These are phyloP conservation scores for Xerocomus brunneocitrinus DNA, from an alignment of 768 basidiomycete genomes.

Conservation along the genomic window DNA sequence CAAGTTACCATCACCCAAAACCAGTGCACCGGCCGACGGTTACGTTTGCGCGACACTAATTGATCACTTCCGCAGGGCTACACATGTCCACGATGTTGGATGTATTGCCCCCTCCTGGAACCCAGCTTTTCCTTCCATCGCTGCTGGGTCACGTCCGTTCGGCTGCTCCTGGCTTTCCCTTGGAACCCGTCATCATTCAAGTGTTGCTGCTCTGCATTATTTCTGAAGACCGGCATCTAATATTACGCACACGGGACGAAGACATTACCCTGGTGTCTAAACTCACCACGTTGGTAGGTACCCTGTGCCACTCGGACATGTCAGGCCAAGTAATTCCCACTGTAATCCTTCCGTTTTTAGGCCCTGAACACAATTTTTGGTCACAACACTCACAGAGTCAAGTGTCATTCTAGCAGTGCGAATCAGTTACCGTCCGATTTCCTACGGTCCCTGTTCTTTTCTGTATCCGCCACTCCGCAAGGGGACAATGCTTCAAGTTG, in stretches of 20 bases:
- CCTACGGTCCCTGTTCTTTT: constrained; percentile 37
- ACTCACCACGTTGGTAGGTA: constrained; percentile 50
- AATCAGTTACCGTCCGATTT: constrained; percentile 25
- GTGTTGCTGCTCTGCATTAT: constrained; percentile 63
- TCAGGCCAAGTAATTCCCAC: constrained; percentile 3
- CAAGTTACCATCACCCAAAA: constrained; percentile 23
- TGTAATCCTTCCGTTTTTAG: constrained; percentile 33
- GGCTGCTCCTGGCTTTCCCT: constrained; percentile 44
- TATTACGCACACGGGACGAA: constrained; percentile 61
- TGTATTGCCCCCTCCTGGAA: constrained; percentile 32
- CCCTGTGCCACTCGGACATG: background rate
- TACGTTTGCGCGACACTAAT: background rate
- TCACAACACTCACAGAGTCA: constrained; percentile 52
- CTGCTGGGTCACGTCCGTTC: constrained; percentile 44
- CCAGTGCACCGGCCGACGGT: constrained; percentile 17
- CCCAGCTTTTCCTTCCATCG: constrained; percentile 45
- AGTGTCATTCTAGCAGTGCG: constrained; percentile 33
- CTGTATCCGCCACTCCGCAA: constrained; percentile 18
- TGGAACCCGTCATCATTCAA: constrained; percentile 62
- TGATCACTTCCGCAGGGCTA: too few species aligned
- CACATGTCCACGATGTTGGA: background rate
- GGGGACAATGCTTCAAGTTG: constrained; percentile 10
- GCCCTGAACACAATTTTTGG: constrained; percentile 59
- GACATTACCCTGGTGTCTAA: constrained; percentile 58
- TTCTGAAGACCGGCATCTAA: constrained; percentile 56